Evolutionary conservation across 768 basidiomycete genomes (phyloP), one percentile per base, ranked within the genome.

Genomic region (Serendipita sp.): DNA sequence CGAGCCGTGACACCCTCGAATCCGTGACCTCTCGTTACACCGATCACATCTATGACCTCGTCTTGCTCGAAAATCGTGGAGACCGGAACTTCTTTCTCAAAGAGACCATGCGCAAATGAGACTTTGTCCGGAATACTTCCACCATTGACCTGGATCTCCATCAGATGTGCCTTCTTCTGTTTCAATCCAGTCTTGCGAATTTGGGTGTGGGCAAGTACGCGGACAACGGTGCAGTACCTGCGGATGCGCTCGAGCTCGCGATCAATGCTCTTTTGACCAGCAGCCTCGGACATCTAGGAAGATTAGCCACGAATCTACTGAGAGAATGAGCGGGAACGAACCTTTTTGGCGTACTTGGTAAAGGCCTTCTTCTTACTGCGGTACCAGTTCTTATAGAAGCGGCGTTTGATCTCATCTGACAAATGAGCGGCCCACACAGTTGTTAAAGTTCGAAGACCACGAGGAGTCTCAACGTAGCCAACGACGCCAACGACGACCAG

Each of bases 341-440:
- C 55, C 80, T 95, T 98, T 86, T 96, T 96, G 75, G 96, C 94
- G 77, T 99, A 99, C 74, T 92, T 91, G 72, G 96, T 99, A 85
- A 98, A 99, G 44, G 96, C 96, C 86, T 99, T 99, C 85, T 98
- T 98, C 89, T 99, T 99, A 60, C 92, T 95, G 70, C 91, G 87
- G 82, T 98, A 98, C 94, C 95, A 97, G 84, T 95, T 96, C 83
- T 93, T 94, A 88, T 98, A 97, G 87, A 99, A 97, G 70, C 96
- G 85, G 73, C 96, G 91, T 79, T 95, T 99, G 75, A 98, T 74
- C 75, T 97, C 94, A 75, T 97, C 96, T 44, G 91, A 94, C 46
- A 99, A 83, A 76, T 99, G 96, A 70, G 90, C 88, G 53, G 96
- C 94, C 96, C 89, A 91, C 75, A 96, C 94, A 66, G 96, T 99